phyloP scores from a whole-genome alignment of 371 early-diverging fungal species.

The Syncephalastrum contaminatum region DNA sequence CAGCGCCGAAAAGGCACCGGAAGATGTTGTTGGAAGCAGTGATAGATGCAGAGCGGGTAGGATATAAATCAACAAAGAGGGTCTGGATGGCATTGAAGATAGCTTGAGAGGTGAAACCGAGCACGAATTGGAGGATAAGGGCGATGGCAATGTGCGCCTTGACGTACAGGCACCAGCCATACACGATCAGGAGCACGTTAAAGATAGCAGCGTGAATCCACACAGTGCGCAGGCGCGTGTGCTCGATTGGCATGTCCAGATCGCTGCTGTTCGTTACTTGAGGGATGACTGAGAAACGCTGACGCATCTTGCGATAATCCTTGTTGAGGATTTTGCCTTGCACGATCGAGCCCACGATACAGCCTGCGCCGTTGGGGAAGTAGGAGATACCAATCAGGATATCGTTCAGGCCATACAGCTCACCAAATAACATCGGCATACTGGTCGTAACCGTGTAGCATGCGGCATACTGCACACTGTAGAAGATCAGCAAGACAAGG shows the following conservation, averaged over 20 bases:
- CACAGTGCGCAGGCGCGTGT: conserved; percentile 29
- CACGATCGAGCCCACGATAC: conserved; percentile 16
- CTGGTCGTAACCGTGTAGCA: conserved; percentile 34
- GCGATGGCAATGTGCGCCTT: conserved; percentile 27
- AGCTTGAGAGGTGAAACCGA: conserved; percentile 28
- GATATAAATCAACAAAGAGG: conserved; percentile 42
- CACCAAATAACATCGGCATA: conserved; percentile 23
- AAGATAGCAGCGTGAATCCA: conserved; percentile 37
- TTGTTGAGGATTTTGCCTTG: conserved; percentile 23
- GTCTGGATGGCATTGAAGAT: conserved; percentile 39
- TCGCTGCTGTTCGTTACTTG: conserved; percentile 13
- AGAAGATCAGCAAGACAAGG: conserved; percentile 21
- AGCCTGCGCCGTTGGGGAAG: conserved; percentile 19
- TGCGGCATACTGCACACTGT: conserved; percentile 34
- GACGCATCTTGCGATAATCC: conserved; percentile 16
- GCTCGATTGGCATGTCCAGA: conserved; percentile 32
- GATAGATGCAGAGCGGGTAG: conserved; percentile 38
- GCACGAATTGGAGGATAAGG: conserved; percentile 27
- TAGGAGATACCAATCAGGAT: conserved; percentile 18
- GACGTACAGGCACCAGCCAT: conserved; percentile 36
- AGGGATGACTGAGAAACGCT: conserved; percentile 2
- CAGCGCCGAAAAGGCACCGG: conserved; percentile 39
- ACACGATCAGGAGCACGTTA: conserved; percentile 28
- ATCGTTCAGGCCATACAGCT: conserved; percentile 15
- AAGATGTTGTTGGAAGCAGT: conserved; percentile 39